Conservation (phyloP, 2,329 filamentous ascomycete species). For the Aureobasidium namibiae region DNA sequence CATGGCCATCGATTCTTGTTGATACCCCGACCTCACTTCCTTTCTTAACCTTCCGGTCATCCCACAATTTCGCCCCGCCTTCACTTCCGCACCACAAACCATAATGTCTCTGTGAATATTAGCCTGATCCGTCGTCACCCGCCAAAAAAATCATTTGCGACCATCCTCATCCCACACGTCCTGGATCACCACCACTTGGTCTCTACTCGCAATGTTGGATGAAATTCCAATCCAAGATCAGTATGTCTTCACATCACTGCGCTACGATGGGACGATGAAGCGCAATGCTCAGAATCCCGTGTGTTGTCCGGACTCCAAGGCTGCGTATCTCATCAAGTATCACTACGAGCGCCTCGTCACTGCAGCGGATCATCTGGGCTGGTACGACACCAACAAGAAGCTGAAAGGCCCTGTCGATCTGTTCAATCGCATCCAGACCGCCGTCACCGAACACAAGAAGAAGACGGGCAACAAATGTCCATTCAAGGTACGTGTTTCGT, state of each 20-base stretch:
- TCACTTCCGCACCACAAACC: slow-evolving; percentile 5
- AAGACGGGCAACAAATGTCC: slow-evolving; percentile 19
- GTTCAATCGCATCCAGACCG: slow-evolving; percentile 25
- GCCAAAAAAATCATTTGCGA: neutral
- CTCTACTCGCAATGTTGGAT: slow-evolving; percentile 8
- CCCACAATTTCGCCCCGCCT: slow-evolving; percentile 4
- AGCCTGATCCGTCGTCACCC: neutral
- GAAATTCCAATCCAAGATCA: slow-evolving; percentile 16
- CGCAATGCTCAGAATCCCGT: slow-evolving; percentile 32
- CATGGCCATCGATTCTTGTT: neutral
- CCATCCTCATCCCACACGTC: neutral
- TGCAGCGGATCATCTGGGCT: slow-evolving; percentile 43
- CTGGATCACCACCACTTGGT: neutral
- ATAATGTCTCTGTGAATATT: slow-evolving; percentile 8
- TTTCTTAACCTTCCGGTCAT: neutral
- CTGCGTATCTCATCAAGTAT: slow-evolving; percentile 70
- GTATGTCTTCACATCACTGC: slow-evolving; percentile 59
- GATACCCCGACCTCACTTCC: neutral
- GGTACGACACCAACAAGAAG: slow-evolving; percentile 29
- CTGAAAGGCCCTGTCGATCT: slow-evolving; percentile 27
- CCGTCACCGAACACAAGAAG: slow-evolving; percentile 25
- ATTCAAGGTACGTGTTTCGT: slow-evolving; percentile 13
- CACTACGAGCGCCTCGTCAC: slow-evolving; percentile 70
- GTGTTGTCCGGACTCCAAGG: slow-evolving; percentile 42
- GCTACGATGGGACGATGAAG: slow-evolving; percentile 52